These are phyloP conservation scores for Boletus eberwhitei DNA, from an alignment of 768 basidiomycete genomes.

Conservation along the genomic window DNA sequence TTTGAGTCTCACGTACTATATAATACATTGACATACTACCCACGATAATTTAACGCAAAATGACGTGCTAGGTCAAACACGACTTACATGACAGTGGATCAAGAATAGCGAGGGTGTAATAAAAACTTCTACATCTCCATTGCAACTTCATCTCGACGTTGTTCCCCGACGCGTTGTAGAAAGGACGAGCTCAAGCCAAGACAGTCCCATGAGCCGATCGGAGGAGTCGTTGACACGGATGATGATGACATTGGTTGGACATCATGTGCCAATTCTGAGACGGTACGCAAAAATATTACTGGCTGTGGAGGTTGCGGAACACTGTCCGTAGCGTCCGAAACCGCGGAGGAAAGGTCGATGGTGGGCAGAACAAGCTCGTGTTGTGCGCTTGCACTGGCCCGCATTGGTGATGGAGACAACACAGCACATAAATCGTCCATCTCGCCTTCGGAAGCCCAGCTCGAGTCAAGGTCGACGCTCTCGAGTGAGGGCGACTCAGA, in stretches of 20 bases:
- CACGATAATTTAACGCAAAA: not conserved
- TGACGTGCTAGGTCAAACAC: not conserved
- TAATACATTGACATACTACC: not conserved
- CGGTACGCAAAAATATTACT: slow-evolving; percentile 19
- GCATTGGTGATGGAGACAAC: slow-evolving; percentile 10
- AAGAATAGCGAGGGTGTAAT: not conserved
- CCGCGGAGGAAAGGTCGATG: slow-evolving; percentile 64
- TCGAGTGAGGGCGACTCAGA: not conserved
- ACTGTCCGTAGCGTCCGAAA: slow-evolving; percentile 14
- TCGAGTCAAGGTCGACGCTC: slow-evolving; percentile 7
- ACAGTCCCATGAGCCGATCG: slow-evolving; percentile 19
- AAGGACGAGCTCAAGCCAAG: slow-evolving; percentile 19
- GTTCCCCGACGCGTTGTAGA: slow-evolving; percentile 8
- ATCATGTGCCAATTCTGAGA: slow-evolving; percentile 22
- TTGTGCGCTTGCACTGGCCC: slow-evolving; percentile 48
- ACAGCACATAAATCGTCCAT: slow-evolving; percentile 3
- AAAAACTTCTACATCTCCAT: not conserved
- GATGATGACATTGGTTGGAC: not conserved
- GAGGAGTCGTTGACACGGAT: not conserved
- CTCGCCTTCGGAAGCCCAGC: slow-evolving; percentile 5
- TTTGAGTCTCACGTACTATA: not conserved
- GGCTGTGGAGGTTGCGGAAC: slow-evolving; percentile 12
- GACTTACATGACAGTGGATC: not conserved
- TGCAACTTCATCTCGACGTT: not conserved
- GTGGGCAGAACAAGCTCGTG: slow-evolving; percentile 75